Evolutionary conservation across 768 basidiomycete species (phyloP).

Genomic region (Lactarius psammicola): DNA sequence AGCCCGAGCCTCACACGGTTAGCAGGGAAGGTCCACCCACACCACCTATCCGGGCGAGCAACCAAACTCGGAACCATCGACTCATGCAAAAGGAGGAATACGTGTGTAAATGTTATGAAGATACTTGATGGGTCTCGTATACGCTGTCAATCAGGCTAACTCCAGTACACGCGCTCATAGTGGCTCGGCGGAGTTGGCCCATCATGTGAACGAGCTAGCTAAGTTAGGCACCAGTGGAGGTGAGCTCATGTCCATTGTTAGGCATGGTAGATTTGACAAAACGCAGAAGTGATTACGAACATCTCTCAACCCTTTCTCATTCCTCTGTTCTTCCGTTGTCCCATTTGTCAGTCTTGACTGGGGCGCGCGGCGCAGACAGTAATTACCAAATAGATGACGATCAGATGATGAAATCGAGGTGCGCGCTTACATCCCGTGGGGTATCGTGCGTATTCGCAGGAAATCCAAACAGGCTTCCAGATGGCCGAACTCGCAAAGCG

Average conservation of each 20-base stretch:
- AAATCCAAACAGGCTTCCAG: slow-evolving; percentile 47
- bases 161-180: not conserved
- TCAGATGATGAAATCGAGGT: slow-evolving; percentile 41
- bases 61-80: not conserved
- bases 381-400: slow-evolving; percentile 60
- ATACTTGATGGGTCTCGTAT: not conserved
- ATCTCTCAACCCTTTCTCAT: not conserved
- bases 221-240: no score
- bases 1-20: not conserved
- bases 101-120: not conserved
- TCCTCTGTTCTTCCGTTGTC: not conserved
- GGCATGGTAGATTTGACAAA: no score
- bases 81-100: not conserved
- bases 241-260: no score
- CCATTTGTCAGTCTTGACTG: slow-evolving; percentile 40
- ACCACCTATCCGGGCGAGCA: not conserved
- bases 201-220: no score
- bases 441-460: slow-evolving; percentile 34
- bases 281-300: not conserved
- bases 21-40: not conserved
- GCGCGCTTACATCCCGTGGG: not conserved
- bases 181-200: no score
- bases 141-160: not conserved
- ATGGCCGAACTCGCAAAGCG: slow-evolving; percentile 58
- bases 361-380: slow-evolving; percentile 73